Conservation (phyloP, 2,329 filamentous ascomycete species). For the Nectriaceae sp. region DNA sequence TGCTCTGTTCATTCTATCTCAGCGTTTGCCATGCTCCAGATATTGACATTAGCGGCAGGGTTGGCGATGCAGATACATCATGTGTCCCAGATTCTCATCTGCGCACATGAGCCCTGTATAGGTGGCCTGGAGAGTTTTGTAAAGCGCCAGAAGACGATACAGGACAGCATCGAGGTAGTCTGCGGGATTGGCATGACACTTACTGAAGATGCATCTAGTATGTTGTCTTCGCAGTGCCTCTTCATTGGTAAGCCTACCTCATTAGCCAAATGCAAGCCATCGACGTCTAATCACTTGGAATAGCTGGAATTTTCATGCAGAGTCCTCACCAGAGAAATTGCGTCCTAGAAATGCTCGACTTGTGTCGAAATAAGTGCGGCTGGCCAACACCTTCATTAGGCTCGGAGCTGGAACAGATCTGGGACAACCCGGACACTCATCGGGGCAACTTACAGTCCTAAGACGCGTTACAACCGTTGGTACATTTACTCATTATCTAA, state of each 20-base stretch:
- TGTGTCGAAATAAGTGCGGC: constrained; percentile 21
- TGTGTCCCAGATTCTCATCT: constrained; percentile 36
- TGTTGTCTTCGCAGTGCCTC: constrained; percentile 46
- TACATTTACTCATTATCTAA: neutral
- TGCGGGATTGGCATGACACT: constrained; percentile 51
- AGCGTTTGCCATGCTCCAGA: neutral
- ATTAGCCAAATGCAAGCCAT: neutral
- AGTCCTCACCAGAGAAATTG: constrained; percentile 10
- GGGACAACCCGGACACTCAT: constrained; percentile 10
- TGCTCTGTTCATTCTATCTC: neutral
- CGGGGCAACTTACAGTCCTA: constrained; percentile 8
- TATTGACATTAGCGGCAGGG: constrained; percentile 4
- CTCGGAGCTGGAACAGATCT: constrained; percentile 22
- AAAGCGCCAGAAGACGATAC: constrained; percentile 28
- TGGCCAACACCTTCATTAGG: constrained; percentile 24
- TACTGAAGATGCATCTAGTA: constrained; percentile 41
- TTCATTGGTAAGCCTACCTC: constrained; percentile 23
- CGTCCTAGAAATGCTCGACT: constrained; percentile 22
- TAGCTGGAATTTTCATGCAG: constrained; percentile 22
- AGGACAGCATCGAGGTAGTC: constrained; percentile 33
- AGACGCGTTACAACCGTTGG: neutral
- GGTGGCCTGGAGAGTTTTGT: constrained; percentile 44
- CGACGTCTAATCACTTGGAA: neutral
- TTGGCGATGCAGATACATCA: constrained; percentile 19
- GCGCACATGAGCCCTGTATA: constrained; percentile 22